These are phyloP conservation scores for Arthrobotrys megalospora DNA, from an alignment of 2,329 filamentous ascomycete species.

Conservation along the genomic window DNA sequence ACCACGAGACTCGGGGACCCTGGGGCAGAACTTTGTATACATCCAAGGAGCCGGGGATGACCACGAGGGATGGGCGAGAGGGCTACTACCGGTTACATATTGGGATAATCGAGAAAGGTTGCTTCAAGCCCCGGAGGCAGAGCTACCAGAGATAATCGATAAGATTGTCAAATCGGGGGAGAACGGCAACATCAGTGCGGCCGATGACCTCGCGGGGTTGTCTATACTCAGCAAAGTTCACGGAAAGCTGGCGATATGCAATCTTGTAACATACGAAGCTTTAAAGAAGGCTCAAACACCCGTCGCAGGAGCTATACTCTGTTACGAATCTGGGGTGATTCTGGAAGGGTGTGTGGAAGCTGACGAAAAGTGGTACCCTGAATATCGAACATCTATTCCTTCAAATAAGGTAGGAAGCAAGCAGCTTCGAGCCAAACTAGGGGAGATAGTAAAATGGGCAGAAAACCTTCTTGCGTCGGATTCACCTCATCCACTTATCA, in stretches of 20 bases:
- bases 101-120: constrained; percentile 79
- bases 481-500: constrained; percentile 67
- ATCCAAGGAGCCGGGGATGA: constrained; percentile 97
- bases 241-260: constrained; percentile 46
- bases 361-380: constrained; percentile 70
- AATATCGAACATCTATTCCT: constrained; percentile 70
- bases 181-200: constrained; percentile 64
- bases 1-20: constrained; percentile 69
- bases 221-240: constrained; percentile 36
- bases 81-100: constrained; percentile 83
- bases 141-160: constrained; percentile 73
- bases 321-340: constrained; percentile 63
- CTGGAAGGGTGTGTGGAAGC: constrained; percentile 63
- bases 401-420: constrained; percentile 84
- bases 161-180: constrained; percentile 66
- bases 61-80: constrained; percentile 88
- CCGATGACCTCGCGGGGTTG: constrained; percentile 62
- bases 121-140: constrained; percentile 76
- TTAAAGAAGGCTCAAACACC: constrained; percentile 38
- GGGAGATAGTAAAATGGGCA: constrained; percentile 75
- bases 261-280: constrained; percentile 46
- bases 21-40: constrained; percentile 81
- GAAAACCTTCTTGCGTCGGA: constrained; percentile 65
- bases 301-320: constrained; percentile 53
- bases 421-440: constrained; percentile 81